phyloP scores from a whole-genome alignment of 805 yeast species.

The Candida montana region DNA sequence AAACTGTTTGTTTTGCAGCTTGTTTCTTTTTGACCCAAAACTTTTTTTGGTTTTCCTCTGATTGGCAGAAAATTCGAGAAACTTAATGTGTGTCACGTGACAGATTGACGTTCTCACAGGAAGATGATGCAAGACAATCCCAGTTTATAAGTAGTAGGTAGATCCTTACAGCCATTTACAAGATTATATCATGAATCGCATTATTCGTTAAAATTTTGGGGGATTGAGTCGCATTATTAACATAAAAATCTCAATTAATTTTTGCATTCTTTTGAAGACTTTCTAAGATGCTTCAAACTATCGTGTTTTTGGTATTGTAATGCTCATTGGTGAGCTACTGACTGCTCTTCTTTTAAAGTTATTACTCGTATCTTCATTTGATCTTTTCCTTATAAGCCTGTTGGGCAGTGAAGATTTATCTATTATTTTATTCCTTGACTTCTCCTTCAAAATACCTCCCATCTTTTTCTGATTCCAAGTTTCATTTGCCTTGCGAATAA shows the following conservation, averaged over 20 bases:
- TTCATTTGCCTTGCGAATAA: conserved; percentile 25
- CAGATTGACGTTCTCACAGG: too few species aligned
- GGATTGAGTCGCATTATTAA: too few species aligned
- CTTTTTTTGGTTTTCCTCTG: neutral
- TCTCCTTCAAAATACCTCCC: conserved; percentile 1
- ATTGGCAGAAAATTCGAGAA: neutral
- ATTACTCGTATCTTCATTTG: conserved; percentile 8
- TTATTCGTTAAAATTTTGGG: too few species aligned
- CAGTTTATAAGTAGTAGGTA: too few species aligned
- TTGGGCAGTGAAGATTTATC: neutral
- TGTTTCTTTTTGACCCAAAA: neutral
- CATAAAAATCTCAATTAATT: too few species aligned
- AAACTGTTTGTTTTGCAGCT: neutral
- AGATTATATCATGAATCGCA: too few species aligned
- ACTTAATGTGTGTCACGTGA: neutral
- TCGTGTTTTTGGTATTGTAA: conserved; percentile 17
- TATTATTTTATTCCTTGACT: conserved; percentile 1
- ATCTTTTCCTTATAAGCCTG: conserved; percentile 17
- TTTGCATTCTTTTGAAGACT: conserved; percentile 10
- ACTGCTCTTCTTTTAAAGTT: conserved; percentile 25
- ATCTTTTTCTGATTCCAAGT: conserved; percentile 24
- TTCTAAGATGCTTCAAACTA: conserved; percentile 18
- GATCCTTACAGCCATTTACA: too few species aligned
- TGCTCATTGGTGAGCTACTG: conserved; percentile 22
- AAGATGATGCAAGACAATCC: too few species aligned